These are phyloP conservation scores for Eutrema japonicum DNA, from an alignment of 345 rosid species.

Conservation along the genomic window DNA sequence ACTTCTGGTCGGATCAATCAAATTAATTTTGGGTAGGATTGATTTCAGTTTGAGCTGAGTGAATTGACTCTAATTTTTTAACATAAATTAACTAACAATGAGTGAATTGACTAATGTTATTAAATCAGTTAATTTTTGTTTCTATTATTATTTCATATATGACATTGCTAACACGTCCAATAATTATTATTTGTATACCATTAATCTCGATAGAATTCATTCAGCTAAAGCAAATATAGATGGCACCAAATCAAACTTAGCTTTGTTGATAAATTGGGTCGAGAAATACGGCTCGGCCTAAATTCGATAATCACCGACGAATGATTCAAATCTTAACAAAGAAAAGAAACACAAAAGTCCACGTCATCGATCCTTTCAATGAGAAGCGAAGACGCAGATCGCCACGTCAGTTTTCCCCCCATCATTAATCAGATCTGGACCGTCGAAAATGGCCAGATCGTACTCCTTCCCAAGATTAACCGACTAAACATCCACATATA, in stretches of 20 bases:
- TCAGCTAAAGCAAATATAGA: neutral
- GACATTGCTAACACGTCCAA: too few species aligned
- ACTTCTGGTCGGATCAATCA: too few species aligned
- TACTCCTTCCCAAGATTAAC: slow-evolving; percentile 11
- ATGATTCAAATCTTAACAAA: neutral
- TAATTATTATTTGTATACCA: too few species aligned
- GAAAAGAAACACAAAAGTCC: slow-evolving; percentile 41
- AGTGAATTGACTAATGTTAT: too few species aligned
- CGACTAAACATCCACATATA: slow-evolving; percentile 33
- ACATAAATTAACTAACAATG: too few species aligned
- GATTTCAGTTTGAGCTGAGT: too few species aligned
- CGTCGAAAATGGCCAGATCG: neutral
- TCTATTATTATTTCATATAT: too few species aligned
- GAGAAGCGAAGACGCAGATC: slow-evolving; percentile 3
- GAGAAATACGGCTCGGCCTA: neutral
- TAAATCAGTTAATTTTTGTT: too few species aligned
- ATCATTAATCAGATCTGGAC: slow-evolving; percentile 14
- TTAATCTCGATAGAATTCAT: too few species aligned
- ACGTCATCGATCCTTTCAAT: slow-evolving; percentile 16
- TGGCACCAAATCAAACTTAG: neutral
- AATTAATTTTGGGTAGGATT: too few species aligned
- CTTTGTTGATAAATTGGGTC: neutral
- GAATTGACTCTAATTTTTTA: too few species aligned
- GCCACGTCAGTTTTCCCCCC: neutral
- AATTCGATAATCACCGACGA: neutral